Percentiles rank a stretch among this genome's conserved stretches.
Conservation (phyloP, 2,329 filamentous ascomycete species). For the Dactylellina cionopaga region DNA sequence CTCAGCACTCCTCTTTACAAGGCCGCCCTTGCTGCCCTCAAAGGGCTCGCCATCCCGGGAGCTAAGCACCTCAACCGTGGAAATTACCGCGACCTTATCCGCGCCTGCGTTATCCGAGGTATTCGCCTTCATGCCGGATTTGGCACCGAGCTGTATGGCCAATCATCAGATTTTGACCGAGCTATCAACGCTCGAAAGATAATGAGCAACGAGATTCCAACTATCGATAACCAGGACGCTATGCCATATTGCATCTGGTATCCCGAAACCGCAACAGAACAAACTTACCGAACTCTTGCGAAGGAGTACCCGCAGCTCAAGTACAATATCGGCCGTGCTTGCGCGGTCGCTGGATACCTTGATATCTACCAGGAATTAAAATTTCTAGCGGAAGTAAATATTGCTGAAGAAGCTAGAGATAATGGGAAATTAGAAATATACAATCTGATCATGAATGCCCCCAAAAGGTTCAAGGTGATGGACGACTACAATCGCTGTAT, state of each 20-base stretch:
- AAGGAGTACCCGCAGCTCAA: conserved; percentile 58
- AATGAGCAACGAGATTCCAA: conserved; percentile 60
- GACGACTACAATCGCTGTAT: conserved; percentile 60
- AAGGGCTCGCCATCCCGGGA: not conserved
- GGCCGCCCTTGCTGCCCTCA: not conserved
- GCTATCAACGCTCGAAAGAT: conserved; percentile 60
- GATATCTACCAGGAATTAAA: conserved; percentile 60
- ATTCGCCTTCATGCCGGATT: not conserved
- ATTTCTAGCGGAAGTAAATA: conserved; percentile 60
- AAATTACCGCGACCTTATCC: not conserved
- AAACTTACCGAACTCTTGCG: conserved; percentile 60
- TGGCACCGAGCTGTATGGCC: not conserved
- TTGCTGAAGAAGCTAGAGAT: conserved; percentile 62
- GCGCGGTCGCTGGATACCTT: conserved; percentile 61
- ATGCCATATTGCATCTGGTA: conserved; percentile 63
- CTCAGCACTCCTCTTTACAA: too few species aligned
- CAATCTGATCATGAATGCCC: conserved; percentile 57
- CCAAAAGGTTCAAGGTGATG: conserved; percentile 59
- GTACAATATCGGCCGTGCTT: conserved; percentile 62
- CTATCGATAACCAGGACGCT: conserved; percentile 54
- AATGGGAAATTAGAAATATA: conserved; percentile 57
- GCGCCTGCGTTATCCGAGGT: not conserved
- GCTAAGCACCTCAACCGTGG: not conserved
- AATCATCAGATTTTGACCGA: not conserved
- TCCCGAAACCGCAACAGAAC: conserved; percentile 60